phyloP scores from a whole-genome alignment of 1,139 yeast genomes.

The Pichia inconspicua region DNA sequence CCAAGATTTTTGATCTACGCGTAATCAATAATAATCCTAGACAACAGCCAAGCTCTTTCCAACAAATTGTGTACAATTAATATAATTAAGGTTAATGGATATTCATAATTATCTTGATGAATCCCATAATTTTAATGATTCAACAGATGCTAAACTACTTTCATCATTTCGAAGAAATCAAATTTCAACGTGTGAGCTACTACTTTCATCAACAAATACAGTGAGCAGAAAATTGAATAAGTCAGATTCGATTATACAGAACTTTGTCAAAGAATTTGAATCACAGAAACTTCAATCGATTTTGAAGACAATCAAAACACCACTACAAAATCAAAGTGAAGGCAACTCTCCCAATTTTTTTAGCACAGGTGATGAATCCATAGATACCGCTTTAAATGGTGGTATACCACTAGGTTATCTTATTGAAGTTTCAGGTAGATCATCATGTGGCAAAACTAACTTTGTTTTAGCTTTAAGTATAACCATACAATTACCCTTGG shows the following conservation, averaged over 20 bases:
- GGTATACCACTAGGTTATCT: conserved; percentile 63
- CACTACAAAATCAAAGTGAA: not conserved
- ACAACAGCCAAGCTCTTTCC: too few species aligned
- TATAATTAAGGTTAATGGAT: conserved; percentile 1
- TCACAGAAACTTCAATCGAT: conserved; percentile 15
- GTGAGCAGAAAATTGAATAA: conserved; percentile 41
- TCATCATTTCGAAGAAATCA: conserved; percentile 25
- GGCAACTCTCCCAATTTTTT: conserved; percentile 22
- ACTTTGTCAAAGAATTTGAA: conserved; percentile 32
- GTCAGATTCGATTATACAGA: conserved; percentile 40
- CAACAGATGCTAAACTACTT: conserved; percentile 13
- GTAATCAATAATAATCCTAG: too few species aligned
- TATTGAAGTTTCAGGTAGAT: conserved; percentile 77
- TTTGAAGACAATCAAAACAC: not conserved
- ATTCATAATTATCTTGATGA: conserved; percentile 9
- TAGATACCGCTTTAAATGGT: conserved; percentile 48
- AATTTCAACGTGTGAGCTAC: conserved; percentile 36
- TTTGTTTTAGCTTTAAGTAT: conserved; percentile 57
- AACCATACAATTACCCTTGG: conserved; percentile 43
- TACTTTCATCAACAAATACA: conserved; percentile 32
- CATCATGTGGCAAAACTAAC: conserved; percentile 83
- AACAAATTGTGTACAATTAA: not conserved
- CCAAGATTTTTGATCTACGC: not conserved
- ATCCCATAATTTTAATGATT: conserved; percentile 8
- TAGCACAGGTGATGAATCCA: conserved; percentile 50